These are phyloP conservation scores for Monilinia fructigena DNA, from an alignment of 2,329 filamentous ascomycete genomes.

Conservation along the genomic window DNA sequence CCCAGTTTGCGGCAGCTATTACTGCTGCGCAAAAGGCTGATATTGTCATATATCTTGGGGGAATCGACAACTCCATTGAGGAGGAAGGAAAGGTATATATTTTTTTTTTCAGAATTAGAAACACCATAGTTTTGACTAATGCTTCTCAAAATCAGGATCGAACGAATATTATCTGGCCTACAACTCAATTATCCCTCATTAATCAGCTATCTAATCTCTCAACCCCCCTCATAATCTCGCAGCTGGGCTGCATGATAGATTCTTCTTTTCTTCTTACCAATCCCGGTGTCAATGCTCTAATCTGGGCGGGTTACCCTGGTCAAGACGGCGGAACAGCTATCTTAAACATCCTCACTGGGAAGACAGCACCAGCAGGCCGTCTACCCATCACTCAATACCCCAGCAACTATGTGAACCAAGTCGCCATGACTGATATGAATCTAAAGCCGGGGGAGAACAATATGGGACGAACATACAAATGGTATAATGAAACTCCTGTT, in stretches of 20 bases:
- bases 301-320: slow-evolving; percentile 61
- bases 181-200: slow-evolving; percentile 52
- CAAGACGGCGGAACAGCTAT: slow-evolving; percentile 58
- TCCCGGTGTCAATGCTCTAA: slow-evolving; percentile 49
- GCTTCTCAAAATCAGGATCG: slow-evolving; percentile 44
- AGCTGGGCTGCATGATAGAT: slow-evolving; percentile 54
- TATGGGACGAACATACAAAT: slow-evolving; percentile 56
- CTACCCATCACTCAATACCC: slow-evolving; percentile 58
- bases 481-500: slow-evolving; percentile 52
- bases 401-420: slow-evolving; percentile 49
- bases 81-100: slow-evolving; percentile 43
- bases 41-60: slow-evolving; percentile 54
- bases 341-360: slow-evolving; percentile 53
- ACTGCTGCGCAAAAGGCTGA: slow-evolving; percentile 47
- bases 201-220: slow-evolving; percentile 45
- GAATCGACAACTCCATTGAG: slow-evolving; percentile 54
- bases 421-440: slow-evolving; percentile 57
- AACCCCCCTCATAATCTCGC: slow-evolving; percentile 53
- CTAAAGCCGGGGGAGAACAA: slow-evolving; percentile 48
- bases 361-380: slow-evolving; percentile 42
- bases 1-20: slow-evolving; percentile 38
- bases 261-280: slow-evolving; percentile 49
- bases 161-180: slow-evolving; percentile 51
- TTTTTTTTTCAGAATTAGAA: too few relatives aligned
- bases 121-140: neutral